Conservation (phyloP, 2,329 filamentous ascomycete genomes). For the Talaromyces sp. region DNA sequence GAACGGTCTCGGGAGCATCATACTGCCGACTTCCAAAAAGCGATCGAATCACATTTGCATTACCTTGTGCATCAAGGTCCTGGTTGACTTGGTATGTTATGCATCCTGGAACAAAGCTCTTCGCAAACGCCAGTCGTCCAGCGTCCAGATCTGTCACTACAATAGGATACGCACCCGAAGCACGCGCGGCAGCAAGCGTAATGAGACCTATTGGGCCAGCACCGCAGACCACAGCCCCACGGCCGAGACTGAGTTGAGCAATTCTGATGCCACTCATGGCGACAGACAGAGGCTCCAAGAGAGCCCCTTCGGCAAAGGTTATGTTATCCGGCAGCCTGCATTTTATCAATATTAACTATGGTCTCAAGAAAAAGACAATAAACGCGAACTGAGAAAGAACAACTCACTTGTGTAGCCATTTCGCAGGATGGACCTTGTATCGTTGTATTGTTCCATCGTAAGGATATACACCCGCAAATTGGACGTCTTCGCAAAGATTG, state of each 20-base stretch:
- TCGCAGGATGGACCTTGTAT: slow-evolving; percentile 57
- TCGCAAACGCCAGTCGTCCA: slow-evolving; percentile 52
- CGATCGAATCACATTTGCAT: slow-evolving; percentile 48
- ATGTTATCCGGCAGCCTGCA: slow-evolving; percentile 48
- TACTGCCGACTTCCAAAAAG: slow-evolving; percentile 53
- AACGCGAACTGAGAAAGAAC: background rate
- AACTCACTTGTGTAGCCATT: slow-evolving; percentile 46
- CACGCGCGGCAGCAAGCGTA: slow-evolving; percentile 51
- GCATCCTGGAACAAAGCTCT: slow-evolving; percentile 50
- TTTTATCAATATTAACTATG: background rate
- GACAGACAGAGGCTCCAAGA: slow-evolving; percentile 60
- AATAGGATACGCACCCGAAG: slow-evolving; percentile 58
- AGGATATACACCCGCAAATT: slow-evolving; percentile 57
- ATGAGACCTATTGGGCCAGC: slow-evolving; percentile 60
- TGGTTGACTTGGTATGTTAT: slow-evolving; percentile 50
- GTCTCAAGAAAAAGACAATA: slow-evolving; percentile 6
- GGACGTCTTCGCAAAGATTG: slow-evolving; percentile 58
- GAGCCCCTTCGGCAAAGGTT: slow-evolving; percentile 53
- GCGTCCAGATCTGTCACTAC: slow-evolving; percentile 60
- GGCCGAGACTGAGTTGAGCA: slow-evolving; percentile 50
- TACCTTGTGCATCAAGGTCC: slow-evolving; percentile 41
- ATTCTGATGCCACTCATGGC: slow-evolving; percentile 55
- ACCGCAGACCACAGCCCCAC: slow-evolving; percentile 53
- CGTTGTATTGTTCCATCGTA: slow-evolving; percentile 56
- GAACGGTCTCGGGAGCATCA: slow-evolving; percentile 50